Evolutionary conservation across 164 flowering plant genomes (phyloP), one percentile per base, ranked within the genome.

Genomic region (Tinospora cordifolia): DNA sequence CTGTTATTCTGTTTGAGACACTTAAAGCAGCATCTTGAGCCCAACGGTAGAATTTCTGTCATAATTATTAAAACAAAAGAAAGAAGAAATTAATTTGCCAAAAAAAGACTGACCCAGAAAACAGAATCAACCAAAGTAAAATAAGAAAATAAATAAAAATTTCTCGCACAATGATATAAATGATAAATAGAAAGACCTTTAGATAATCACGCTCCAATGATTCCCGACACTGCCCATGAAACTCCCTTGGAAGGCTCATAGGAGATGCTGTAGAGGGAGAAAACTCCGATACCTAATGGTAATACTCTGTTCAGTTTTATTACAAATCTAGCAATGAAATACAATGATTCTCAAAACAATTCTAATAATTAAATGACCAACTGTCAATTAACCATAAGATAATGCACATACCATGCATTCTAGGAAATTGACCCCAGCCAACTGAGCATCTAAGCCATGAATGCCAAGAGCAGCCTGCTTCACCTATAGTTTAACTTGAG

Each of bases 171-270:
- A 4, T 15, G 3, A 51, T 27, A 34, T 24, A 69, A 67, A 58
- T 17, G 65, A 40, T 27, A 69, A 24, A 34, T 25, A 25, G 46
- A 46, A 79, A 27, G 75, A 92, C 99, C 99, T 90, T 88, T 75
- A 95, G 70, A 80, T 89, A 86, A 62, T 86, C 86, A 62, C 67
- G 77, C 81, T 95, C 97, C 34, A 95, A 71, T 39, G 93, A 88
- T 70, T 27, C 78, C 62, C 83, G 81, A 79, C 99, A 95, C 70
- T 85, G 86, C 83, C 86, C 90, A 80, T 95, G 98, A 76, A 92
- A 89, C 83, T 95, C 99, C 77, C 87, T 79, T 41, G 99, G 97
- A 79, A 95, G 98, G 66, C 91, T 89, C 96, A 95, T 88, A 26
- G 93, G 86, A 82, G 88, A 84, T 69, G 96, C 88, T 34, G 98